Base-by-base conservation (phyloP, 805 yeast species). In the Saturnispora diversa region DNA sequence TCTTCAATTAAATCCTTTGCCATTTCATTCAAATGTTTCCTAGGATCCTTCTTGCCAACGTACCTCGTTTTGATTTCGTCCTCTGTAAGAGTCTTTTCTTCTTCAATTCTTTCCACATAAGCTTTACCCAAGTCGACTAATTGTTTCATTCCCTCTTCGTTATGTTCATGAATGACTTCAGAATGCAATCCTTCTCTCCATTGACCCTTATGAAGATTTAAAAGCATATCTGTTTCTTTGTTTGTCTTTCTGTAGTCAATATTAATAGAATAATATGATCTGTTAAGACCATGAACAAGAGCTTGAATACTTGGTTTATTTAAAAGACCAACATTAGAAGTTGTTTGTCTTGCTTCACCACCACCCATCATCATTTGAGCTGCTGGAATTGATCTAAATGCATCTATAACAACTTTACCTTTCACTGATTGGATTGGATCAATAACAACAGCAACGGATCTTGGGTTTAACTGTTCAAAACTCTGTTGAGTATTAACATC, bases 361-460 rank as follows among this genome's bases (percentile, higher is more conserved):
- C 95, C 95, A 43, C 95, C 95, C 74, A 86, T 75, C 92, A 92
- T 85, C 54, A 88, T 64, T 10, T 87, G 73, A 31, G 87, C 75
- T 4, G 96, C 78, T 50, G 86, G 85, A 55, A 92, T 92, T 48
- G 94, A 72, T 67, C 99, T 76, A 66, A 92, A 92, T 2, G 99
- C 99, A 65, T 92, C 99, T 54, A 92, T 92, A 35, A 92, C 99
- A 35, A 92, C 99, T 60, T 92, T 92, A 48, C 99, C 99, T 63
- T 90, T 88, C 37, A 92, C 99, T 11, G 96, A 86, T 64, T 92
- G 99, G 56, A 92, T 92, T 35, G 99, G 98, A 62, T 92, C 99
- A 45, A 92, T 82, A 30, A 92, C 99, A 24, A 92, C 99, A 1
- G 99, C 98, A 28, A 92, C 98, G 0, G 98, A 95, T 52, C 98